Evolutionary conservation across 768 basidiomycete species (phyloP).

Genomic region (Leccinum uliginosum): DNA sequence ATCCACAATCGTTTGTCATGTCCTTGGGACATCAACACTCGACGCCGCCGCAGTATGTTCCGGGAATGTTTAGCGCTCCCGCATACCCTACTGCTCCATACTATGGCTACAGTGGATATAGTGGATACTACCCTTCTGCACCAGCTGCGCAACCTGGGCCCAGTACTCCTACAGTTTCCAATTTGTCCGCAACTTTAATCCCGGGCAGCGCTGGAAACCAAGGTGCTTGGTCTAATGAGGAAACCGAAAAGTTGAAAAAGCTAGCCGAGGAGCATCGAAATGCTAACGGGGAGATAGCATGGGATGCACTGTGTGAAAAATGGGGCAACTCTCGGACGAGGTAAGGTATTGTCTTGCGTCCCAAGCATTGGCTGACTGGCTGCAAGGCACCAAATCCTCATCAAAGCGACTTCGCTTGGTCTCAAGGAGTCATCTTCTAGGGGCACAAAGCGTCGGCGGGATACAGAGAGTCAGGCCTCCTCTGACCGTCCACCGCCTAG

Average conservation of each 20-base stretch:
- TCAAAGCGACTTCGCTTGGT: constrained; percentile 75
- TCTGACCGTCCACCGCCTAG: constrained; percentile 22
- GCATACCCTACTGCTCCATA: constrained; percentile 62
- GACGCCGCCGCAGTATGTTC: constrained; percentile 41
- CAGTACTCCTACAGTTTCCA: constrained; percentile 24
- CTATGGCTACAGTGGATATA: constrained; percentile 49
- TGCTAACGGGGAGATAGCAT: constrained; percentile 52
- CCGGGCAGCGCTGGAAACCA: constrained; percentile 45
- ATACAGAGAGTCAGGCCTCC: constrained; percentile 32
- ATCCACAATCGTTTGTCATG: constrained; percentile 70
- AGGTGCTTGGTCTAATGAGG: constrained; percentile 77
- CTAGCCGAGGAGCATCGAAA: constrained; percentile 65
- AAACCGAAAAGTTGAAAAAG: constrained; percentile 62
- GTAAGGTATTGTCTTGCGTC: constrained; percentile 33
- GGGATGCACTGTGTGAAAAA: constrained; percentile 72
- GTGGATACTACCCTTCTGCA: constrained; percentile 30
- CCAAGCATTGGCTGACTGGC: constrained; percentile 4
- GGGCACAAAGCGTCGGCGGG: constrained; percentile 57
- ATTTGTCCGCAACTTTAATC: constrained; percentile 14
- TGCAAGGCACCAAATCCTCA: constrained; percentile 72
- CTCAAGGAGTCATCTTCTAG: constrained; percentile 71
- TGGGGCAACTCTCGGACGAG: constrained; percentile 74
- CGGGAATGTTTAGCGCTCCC: constrained; percentile 29
- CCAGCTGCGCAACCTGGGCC: constrained; percentile 22
- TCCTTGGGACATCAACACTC: constrained; percentile 55